Evolutionary conservation across 164 flowering plant species (phyloP).

Genomic region (Chloranthus sessilifolius): DNA sequence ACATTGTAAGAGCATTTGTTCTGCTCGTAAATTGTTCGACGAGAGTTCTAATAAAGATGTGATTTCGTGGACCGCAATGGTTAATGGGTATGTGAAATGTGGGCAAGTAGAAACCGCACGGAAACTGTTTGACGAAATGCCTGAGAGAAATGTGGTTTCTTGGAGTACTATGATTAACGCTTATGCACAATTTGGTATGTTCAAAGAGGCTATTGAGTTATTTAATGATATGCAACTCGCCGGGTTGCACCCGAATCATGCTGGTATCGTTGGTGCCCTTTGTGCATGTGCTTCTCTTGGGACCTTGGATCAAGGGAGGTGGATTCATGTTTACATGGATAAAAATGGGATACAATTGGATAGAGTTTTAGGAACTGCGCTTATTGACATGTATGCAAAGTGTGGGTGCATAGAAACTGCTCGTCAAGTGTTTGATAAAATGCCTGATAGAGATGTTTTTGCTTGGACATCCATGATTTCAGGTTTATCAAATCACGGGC

Average conservation of each 20-base stretch:
- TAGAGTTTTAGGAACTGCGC: slow-evolving; percentile 41
- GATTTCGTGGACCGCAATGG: slow-evolving; percentile 56
- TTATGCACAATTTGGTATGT: slow-evolving; percentile 36
- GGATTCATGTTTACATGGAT: slow-evolving; percentile 54
- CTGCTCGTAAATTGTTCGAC: slow-evolving; percentile 50
- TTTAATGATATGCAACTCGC: slow-evolving; percentile 35
- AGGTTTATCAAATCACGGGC: slow-evolving; percentile 47
- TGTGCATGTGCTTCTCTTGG: slow-evolving; percentile 48
- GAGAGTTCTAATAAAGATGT: slow-evolving; percentile 43
- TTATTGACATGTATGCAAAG: slow-evolving; percentile 59
- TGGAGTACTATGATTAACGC: slow-evolving; percentile 58
- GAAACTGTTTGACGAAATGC: slow-evolving; percentile 56
- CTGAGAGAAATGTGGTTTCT: slow-evolving; percentile 47
- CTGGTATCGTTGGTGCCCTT: slow-evolving; percentile 39
- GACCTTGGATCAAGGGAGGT: slow-evolving; percentile 50
- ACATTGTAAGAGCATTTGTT: slow-evolving; percentile 30
- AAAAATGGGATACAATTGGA: slow-evolving; percentile 38
- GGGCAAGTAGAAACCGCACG: slow-evolving; percentile 33
- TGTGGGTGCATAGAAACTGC: slow-evolving; percentile 50
- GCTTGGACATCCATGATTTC: slow-evolving; percentile 57
- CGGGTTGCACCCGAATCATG: slow-evolving; percentile 42
- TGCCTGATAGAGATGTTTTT: slow-evolving; percentile 40
- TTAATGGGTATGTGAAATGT: slow-evolving; percentile 51
- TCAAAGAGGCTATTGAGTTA: slow-evolving; percentile 36
- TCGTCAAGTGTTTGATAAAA: slow-evolving; percentile 26